Percentiles rank a stretch among this genome's conserved stretches.
phyloP scores from a whole-genome alignment of 2,329 filamentous ascomycete species.

The Phaeosphaeriaceae sp. region DNA sequence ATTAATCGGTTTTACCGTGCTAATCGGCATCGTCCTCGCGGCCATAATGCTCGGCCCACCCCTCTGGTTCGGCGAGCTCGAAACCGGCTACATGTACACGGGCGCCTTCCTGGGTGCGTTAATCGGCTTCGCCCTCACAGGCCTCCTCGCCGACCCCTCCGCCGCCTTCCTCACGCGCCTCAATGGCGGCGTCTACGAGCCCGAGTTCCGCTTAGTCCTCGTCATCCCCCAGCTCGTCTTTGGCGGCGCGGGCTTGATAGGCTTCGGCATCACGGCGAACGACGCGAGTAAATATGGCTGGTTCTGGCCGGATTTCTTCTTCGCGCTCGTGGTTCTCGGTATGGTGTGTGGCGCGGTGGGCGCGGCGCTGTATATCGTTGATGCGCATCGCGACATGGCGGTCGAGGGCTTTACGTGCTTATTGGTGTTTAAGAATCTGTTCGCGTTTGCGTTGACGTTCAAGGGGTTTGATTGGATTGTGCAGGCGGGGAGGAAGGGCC shows the following conservation, averaged over 20 bases:
- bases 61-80: slow-evolving; percentile 81
- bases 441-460: slow-evolving; percentile 85
- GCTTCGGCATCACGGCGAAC: slow-evolving; percentile 77
- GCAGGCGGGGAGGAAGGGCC: slow-evolving; percentile 52
- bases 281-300: slow-evolving; percentile 70
- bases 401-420: slow-evolving; percentile 90
- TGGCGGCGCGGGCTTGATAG: slow-evolving; percentile 79
- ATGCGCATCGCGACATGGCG: slow-evolving; percentile 85
- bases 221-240: slow-evolving; percentile 83
- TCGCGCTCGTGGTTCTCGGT: slow-evolving; percentile 81
- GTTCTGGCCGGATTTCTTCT: slow-evolving; percentile 79
- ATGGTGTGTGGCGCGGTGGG: slow-evolving; percentile 93
- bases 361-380: slow-evolving; percentile 86
- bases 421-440: slow-evolving; percentile 94
- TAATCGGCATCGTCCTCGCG: slow-evolving; percentile 83
- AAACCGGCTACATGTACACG: slow-evolving; percentile 81
- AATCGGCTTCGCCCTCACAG: slow-evolving; percentile 77
- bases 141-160: slow-evolving; percentile 74
- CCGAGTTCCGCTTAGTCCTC: slow-evolving; percentile 85
- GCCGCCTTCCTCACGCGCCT: slow-evolving; percentile 72
- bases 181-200: slow-evolving; percentile 86
- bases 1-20: slow-evolving; percentile 94
- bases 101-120: slow-evolving; percentile 86
- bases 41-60: slow-evolving; percentile 83
- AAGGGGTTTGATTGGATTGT: slow-evolving; percentile 85